These are phyloP conservation scores for Penicillium dipodomyicola DNA, from an alignment of 495 filamentous ascomycete genomes.

Conservation along the genomic window DNA sequence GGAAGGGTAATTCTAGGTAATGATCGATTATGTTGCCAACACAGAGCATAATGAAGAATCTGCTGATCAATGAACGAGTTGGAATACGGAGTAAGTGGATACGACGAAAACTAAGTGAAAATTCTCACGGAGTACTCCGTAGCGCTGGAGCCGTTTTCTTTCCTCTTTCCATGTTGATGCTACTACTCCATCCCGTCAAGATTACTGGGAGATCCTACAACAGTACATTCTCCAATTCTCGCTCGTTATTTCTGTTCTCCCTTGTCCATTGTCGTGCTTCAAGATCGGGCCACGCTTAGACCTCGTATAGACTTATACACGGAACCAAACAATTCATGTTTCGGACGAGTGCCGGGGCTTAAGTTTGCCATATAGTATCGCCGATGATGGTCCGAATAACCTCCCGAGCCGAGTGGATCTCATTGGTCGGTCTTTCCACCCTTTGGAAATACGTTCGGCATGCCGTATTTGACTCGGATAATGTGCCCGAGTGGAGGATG, in stretches of 20 bases:
- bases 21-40: neutral
- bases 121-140: neutral
- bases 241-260: neutral
- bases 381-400: constrained; percentile 25
- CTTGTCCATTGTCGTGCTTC: neutral
- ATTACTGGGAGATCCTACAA: neutral
- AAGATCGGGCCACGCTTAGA: neutral
- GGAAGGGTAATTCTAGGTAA: neutral
- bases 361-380: constrained; percentile 7
- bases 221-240: neutral
- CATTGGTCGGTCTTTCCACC: neutral
- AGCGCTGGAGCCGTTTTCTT: neutral
- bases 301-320: neutral
- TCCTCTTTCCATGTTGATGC: neutral
- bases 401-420: constrained; percentile 14
- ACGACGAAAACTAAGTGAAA: neutral
- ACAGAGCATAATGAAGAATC: neutral
- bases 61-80: constrained; percentile 3
- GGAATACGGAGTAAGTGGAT: constrained; percentile 1
- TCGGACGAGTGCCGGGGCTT: constrained; percentile 13
- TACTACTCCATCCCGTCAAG: neutral
- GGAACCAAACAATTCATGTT: neutral
- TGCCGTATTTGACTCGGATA: constrained; percentile 8
- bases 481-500: neutral
- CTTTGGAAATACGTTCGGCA: constrained; percentile 1